Percentiles rank a stretch among this genome's conserved stretches.
These are phyloP conservation scores for Mycena kentingensis DNA, from an alignment of 768 basidiomycete genomes.

Conservation along the genomic window DNA sequence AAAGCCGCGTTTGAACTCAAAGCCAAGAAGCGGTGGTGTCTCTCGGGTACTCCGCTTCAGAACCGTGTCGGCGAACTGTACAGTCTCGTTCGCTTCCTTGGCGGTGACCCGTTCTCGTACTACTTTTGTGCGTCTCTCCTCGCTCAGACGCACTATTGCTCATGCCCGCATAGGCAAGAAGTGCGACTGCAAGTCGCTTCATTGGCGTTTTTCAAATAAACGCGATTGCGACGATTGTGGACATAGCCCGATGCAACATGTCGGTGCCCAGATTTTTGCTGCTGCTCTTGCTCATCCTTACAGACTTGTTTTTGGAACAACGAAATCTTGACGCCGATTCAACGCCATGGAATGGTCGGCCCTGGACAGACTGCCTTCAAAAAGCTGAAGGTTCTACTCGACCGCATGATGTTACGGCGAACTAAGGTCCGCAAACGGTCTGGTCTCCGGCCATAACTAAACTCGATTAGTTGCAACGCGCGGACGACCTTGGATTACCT, in stretches of 20 bases:
- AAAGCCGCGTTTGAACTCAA: constrained; percentile 93
- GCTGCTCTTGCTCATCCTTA: constrained; percentile 5
- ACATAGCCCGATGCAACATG: constrained; percentile 84
- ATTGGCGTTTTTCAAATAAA: constrained; percentile 91
- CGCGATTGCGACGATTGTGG: constrained; percentile 83
- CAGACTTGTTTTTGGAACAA: constrained; percentile 97
- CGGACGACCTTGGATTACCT: constrained; percentile 94
- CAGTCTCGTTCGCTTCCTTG: constrained; percentile 88
- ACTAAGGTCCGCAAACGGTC: constrained; percentile 64
- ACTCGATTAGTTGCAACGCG: constrained; percentile 73
- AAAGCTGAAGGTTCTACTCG: constrained; percentile 86
- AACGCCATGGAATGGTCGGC: constrained; percentile 82
- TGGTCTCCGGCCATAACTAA: neutral
- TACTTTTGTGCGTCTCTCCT: constrained; percentile 73
- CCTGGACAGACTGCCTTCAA: constrained; percentile 85
- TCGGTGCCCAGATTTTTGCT: constrained; percentile 33
- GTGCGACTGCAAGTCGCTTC: constrained; percentile 92
- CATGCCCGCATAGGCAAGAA: constrained; percentile 62
- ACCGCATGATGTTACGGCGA: constrained; percentile 93
- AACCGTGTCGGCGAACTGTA: constrained; percentile 99
- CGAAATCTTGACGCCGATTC: constrained; percentile 94
- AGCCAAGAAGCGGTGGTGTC: constrained; percentile 86
- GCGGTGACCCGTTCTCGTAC: constrained; percentile 89
- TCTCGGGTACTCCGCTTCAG: constrained; percentile 95
- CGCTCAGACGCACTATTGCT: neutral